Evolutionary conservation across 2,329 filamentous ascomycete species (phyloP).

Genomic region (Lasiodiplodia citricola): DNA sequence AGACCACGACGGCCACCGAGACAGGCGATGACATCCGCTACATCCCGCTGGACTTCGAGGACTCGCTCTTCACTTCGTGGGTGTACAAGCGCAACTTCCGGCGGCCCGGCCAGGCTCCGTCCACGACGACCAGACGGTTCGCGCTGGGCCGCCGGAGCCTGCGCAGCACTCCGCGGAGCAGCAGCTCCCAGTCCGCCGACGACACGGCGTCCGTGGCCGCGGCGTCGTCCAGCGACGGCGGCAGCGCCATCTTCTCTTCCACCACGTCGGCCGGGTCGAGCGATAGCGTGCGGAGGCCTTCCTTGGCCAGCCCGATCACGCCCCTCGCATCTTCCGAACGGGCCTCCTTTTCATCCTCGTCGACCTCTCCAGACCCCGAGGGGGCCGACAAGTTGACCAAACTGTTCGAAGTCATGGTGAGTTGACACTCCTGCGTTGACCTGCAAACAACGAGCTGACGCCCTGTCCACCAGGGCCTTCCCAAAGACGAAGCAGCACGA

Average conservation of each 20-base stretch:
- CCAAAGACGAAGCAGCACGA: constrained; percentile 7
- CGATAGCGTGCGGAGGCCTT: background rate
- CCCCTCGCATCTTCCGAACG: background rate
- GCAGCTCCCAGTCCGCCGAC: background rate
- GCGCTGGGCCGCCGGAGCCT: background rate
- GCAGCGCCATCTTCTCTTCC: background rate
- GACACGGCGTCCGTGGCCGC: background rate
- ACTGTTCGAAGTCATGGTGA: constrained; percentile 14
- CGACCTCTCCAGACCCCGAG: background rate
- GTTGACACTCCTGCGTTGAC: background rate
- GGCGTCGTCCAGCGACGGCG: background rate
- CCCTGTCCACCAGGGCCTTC: background rate
- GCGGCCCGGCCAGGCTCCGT: background rate
- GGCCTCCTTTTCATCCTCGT: background rate
- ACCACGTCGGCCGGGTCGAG: background rate
- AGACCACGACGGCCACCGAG: background rate
- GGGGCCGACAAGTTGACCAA: background rate
- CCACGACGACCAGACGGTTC: background rate
- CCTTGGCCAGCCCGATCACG: background rate
- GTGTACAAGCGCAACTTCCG: constrained; percentile 29
- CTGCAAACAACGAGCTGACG: background rate
- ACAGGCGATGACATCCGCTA: constrained; percentile 11
- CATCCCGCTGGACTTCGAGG: constrained; percentile 27
- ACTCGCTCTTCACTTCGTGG: constrained; percentile 29
- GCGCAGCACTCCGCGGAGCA: background rate